A percentile compares a stretch with the other conserved stretches of the same genome.
Conservation (phyloP, 169 alveolate genomes). For the Eimeria falciformis region DNA sequence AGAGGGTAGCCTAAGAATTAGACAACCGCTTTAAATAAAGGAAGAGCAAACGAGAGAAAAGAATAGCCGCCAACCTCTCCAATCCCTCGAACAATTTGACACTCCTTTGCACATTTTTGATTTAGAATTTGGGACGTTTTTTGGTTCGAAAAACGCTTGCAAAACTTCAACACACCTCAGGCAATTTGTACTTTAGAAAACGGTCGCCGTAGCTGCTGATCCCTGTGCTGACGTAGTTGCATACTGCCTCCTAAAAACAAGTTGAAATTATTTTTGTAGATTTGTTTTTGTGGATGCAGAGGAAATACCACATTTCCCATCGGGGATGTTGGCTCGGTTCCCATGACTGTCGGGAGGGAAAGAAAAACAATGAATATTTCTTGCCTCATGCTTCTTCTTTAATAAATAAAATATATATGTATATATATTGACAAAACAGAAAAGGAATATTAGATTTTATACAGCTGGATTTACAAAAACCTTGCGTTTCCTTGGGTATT, state of each 20-base stretch:
- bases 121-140: background rate
- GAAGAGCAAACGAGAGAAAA: background rate
- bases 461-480: too few species aligned
- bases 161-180: background rate
- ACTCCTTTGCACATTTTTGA: background rate
- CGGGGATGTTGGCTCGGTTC: slow-evolving; percentile 34
- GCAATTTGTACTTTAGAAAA: slow-evolving; percentile 33
- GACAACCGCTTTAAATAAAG: background rate
- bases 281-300: background rate
- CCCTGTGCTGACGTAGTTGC: slow-evolving; percentile 66
- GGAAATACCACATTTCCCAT: slow-evolving; percentile 27
- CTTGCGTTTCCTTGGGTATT: too few species aligned
- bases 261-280: background rate
- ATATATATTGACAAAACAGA: background rate
- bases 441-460: too few species aligned
- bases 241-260: slow-evolving; percentile 69
- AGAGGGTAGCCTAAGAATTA: background rate
- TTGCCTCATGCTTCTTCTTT: background rate
- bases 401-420: background rate
- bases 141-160: background rate
- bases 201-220: slow-evolving; percentile 72
- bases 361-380: background rate
- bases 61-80: slow-evolving; percentile 11
- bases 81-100: background rate
- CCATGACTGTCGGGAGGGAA: background rate